Conservation (phyloP, 2,329 filamentous ascomycete species). For the Cercospora sp. region DNA sequence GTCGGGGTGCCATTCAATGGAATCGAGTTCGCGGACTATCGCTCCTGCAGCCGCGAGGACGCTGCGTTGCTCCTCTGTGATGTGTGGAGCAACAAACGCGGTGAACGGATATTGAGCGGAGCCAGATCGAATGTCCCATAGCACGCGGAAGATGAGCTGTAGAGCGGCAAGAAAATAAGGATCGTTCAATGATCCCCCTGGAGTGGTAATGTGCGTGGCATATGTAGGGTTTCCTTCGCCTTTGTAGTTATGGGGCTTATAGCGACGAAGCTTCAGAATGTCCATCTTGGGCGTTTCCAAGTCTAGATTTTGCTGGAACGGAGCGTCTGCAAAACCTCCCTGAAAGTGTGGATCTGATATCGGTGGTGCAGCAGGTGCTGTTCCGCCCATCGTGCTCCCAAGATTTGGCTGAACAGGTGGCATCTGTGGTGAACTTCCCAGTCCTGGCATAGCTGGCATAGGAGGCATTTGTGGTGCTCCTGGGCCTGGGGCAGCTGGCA, state of each 20-base stretch:
- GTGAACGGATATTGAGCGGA: conserved; percentile 25
- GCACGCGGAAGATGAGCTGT: conserved; percentile 25
- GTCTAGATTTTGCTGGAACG: conserved; percentile 12
- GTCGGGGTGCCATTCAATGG: conserved; percentile 23
- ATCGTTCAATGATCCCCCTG: conserved; percentile 24
- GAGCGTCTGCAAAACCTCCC: neutral
- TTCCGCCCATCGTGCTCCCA: conserved; percentile 1
- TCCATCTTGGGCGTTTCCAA: conserved; percentile 17
- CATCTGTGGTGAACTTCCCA: conserved; percentile 3
- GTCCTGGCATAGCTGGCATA: conserved; percentile 5
- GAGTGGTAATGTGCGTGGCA: conserved; percentile 24
- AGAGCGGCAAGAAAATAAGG: conserved; percentile 28
- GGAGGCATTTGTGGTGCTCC: neutral
- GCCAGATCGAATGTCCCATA: conserved; percentile 26
- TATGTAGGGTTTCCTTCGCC: conserved; percentile 22
- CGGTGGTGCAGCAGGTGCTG: neutral
- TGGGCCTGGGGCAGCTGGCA: neutral
- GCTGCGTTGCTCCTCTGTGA: conserved; percentile 22
- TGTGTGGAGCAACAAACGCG: conserved; percentile 28
- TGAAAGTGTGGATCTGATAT: neutral
- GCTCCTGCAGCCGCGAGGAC: conserved; percentile 25
- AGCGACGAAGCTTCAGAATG: conserved; percentile 13
- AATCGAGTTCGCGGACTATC: conserved; percentile 25
- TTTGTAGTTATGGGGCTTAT: conserved; percentile 26
- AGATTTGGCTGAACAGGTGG: conserved; percentile 3